These are phyloP conservation scores for Vaccinium macrocarpon DNA, from an alignment of 148 eudicot species.

Conservation along the genomic window DNA sequence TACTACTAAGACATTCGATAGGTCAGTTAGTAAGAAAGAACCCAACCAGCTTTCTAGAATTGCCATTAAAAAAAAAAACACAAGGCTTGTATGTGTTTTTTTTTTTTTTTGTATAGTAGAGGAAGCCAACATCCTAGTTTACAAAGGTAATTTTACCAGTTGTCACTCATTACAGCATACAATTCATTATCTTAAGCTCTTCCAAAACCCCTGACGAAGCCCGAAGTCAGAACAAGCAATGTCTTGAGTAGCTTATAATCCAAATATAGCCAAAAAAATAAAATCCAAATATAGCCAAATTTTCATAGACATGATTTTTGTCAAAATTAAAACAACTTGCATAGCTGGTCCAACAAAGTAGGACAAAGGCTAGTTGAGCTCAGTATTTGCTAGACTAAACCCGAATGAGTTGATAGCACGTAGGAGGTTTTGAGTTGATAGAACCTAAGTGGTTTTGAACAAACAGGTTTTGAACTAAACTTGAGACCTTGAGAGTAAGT, in stretches of 20 bases:
- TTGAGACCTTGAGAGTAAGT: neutral
- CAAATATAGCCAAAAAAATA: neutral
- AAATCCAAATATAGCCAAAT: neutral
- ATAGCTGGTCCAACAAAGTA: neutral
- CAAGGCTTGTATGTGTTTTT: neutral
- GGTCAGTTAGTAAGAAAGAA: neutral
- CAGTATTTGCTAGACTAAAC: too few relatives aligned
- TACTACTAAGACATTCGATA: neutral
- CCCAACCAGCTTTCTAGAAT: slow-evolving; percentile 14
- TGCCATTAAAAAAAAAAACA: neutral
- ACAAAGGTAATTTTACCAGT: slow-evolving; percentile 2
- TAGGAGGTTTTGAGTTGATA: too few relatives aligned
- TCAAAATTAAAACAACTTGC: neutral
- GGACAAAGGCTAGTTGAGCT: neutral
- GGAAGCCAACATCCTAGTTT: neutral
- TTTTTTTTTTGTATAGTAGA: neutral
- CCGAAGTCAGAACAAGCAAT: neutral
- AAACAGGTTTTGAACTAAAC: too few relatives aligned
- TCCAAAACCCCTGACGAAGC: neutral
- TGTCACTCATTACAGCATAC: neutral
- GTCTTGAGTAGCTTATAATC: neutral
- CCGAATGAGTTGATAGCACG: too few relatives aligned
- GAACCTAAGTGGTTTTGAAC: too few relatives aligned
- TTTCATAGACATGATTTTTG: neutral
- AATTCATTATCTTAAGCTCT: neutral